Base-by-base conservation (phyloP, 306 rosid genomes). In the Trifolium pratense region DNA sequence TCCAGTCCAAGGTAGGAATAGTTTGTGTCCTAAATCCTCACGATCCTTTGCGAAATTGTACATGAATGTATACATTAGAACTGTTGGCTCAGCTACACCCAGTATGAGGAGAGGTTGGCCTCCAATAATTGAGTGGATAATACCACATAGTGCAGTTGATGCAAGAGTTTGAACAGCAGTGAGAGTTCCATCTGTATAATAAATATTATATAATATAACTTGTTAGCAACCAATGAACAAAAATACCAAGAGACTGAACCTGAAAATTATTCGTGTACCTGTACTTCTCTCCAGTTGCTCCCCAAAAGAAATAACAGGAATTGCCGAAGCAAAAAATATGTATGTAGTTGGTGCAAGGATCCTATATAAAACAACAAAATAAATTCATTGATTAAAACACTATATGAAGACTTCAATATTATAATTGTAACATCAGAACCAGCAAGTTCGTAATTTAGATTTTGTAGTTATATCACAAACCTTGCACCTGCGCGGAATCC, bases 161-260 rank as follows among this genome's bases (percentile, higher is more conserved):
- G 96, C 90, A 79, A 93, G 97, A 80, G 97, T 93, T 80, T 93
- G 98, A 66, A 93, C 98, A 2, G 98, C 98, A 74, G 98, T 93
- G 74, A 93, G 85, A 81, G 82, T 67, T 84, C 98, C 98, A 60
- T 87, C 98, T 93, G 89, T 36, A 68, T 53, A 82, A 29, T 4
- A 29, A 72, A 84, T 12, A 66, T 3, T 6, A 84, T 9, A 70
- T 45, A 69, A 84, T 15, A 66, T 3, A 66, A 79, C 61, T 60
- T 66, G n/a, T 84, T 75, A 86, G 89, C 43, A 74, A 53, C 80
- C 52, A 70, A 56, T 18, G 7, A 74, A 74, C 20, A 57, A 13
- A 31, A 79, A 70, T 37, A 75, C 60, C 51, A 85, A 70, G 76
- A 62, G 39, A 73, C n/a, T 67, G 67, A 80, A 80, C 58, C 64